Percentiles rank a stretch among this genome's conserved stretches.
These are phyloP conservation scores for Hypomyces rosellus DNA, from an alignment of 2,329 filamentous ascomycete genomes.

Conservation along the genomic window DNA sequence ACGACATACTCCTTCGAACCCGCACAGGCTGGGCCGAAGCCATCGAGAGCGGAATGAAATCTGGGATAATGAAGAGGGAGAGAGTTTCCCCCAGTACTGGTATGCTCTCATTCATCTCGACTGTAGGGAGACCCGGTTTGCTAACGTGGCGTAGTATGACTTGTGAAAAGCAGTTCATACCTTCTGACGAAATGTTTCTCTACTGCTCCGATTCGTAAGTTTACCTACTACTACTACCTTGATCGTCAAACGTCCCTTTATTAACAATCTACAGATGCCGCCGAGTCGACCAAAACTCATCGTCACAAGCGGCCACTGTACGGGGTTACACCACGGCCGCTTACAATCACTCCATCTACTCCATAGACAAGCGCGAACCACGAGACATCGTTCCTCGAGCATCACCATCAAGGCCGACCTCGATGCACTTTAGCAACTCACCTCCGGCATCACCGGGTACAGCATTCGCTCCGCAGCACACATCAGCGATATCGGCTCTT, in stretches of 20 bases:
- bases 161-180: constrained; percentile 60
- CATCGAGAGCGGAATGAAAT: constrained; percentile 46
- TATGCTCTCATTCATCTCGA: constrained; percentile 33
- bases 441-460: constrained; percentile 43
- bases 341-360: constrained; percentile 38
- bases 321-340: constrained; percentile 24
- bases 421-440: constrained; percentile 46
- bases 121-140: not conserved
- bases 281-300: constrained; percentile 42
- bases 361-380: constrained; percentile 43
- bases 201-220: constrained; percentile 61
- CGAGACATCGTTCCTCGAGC: constrained; percentile 59
- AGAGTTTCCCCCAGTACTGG: constrained; percentile 61
- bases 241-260: constrained; percentile 6
- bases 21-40: constrained; percentile 45
- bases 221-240: constrained; percentile 3
- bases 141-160: constrained; percentile 47
- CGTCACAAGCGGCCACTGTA: constrained; percentile 21
- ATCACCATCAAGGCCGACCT: constrained; percentile 54
- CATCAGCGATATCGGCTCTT: constrained; percentile 49
- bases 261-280: constrained; percentile 41
- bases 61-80: constrained; percentile 52
- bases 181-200: constrained; percentile 49
- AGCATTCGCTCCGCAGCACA: constrained; percentile 30
- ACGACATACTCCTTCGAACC: constrained; percentile 33